Base-by-base conservation (phyloP, 2,329 filamentous ascomycete species). In the Trichoderma breve region DNA sequence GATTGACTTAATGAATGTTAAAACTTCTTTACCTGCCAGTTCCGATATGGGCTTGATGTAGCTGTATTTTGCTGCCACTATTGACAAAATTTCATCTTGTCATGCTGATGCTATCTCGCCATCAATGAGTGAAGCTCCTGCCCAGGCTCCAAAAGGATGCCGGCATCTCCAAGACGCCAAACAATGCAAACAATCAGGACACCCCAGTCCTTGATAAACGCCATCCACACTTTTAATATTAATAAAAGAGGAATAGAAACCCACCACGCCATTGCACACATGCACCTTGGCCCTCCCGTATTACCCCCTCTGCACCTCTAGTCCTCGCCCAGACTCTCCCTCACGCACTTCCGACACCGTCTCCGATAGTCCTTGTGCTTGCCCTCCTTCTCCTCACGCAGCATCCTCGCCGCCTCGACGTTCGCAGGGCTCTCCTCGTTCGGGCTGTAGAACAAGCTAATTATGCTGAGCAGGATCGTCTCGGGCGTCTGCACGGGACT, bases 391-490 rank as follows among this genome's bases (percentile, higher is more conserved):
- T 97, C 93, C 78, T 96, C 93, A 67, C 96, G 89, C 88, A 96
- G 92, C 84, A 98, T 83, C 73, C 92, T 89, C 12, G 95, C 96
- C 3, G 96, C 96, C 84, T 98, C 95, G 32, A 98, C 90, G 80
- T 99, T 98, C 64, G 96, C 96, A 0, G 96, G 94, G 77, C 92
- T 95, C 86, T 98, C 96, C 79, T 97, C 94, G 80, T 99, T 99
- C 63, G 96, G 96, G 78, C 92, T 92, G 74, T 93, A 91, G 75
- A 99, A 90, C 85, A 99, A 91, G 81, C 93, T 96, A 80, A 99
- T 97, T 39, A 97, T 95, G 77, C 91, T 94, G 36, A 99, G 83
- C 62, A 99, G 84, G 74, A 99, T 98, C 26, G 94, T 97, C 86
- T 98, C 95, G 68, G 95, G 95, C 14, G 92, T 95, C 82, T 98